These are phyloP conservation scores for Fusarium sp. DNA, from an alignment of 2,329 filamentous ascomycete genomes.

Conservation along the genomic window DNA sequence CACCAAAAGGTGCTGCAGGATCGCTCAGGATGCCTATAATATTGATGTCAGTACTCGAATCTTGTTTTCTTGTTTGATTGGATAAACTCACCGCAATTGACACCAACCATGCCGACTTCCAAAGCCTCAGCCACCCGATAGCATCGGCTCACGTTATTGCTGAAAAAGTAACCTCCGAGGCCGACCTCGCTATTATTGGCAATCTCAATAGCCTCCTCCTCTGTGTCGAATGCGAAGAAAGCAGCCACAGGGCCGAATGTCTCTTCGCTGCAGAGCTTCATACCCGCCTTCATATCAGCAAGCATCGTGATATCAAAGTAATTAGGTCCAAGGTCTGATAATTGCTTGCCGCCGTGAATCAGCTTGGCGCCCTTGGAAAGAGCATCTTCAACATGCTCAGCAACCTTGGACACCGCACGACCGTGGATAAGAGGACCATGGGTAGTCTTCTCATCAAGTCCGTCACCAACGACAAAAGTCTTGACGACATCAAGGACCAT, in stretches of 20 bases:
- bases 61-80: neutral
- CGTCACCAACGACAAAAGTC: slow-evolving; percentile 67
- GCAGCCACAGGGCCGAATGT: slow-evolving; percentile 79
- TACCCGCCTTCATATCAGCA: slow-evolving; percentile 72
- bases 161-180: slow-evolving; percentile 79
- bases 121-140: slow-evolving; percentile 59
- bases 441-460: slow-evolving; percentile 65
- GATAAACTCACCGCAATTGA: slow-evolving; percentile 45
- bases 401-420: slow-evolving; percentile 70
- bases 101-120: slow-evolving; percentile 57
- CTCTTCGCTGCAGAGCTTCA: slow-evolving; percentile 74
- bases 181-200: slow-evolving; percentile 76
- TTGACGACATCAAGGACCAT: slow-evolving; percentile 64
- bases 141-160: slow-evolving; percentile 52
- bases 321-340: slow-evolving; percentile 70
- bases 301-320: slow-evolving; percentile 78
- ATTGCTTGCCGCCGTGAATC: slow-evolving; percentile 65
- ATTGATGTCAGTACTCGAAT: slow-evolving; percentile 26
- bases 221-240: slow-evolving; percentile 74
- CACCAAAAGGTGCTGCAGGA: slow-evolving; percentile 71
- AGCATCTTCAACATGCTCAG: slow-evolving; percentile 71
- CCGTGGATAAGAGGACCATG: slow-evolving; percentile 73
- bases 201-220: slow-evolving; percentile 73
- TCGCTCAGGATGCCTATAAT: slow-evolving; percentile 59
- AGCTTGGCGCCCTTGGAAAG: slow-evolving; percentile 69